Percentiles rank a stretch among this genome's conserved stretches.
phyloP scores from a whole-genome alignment of 306 rosid genomes.

The Trifolium pratense region DNA sequence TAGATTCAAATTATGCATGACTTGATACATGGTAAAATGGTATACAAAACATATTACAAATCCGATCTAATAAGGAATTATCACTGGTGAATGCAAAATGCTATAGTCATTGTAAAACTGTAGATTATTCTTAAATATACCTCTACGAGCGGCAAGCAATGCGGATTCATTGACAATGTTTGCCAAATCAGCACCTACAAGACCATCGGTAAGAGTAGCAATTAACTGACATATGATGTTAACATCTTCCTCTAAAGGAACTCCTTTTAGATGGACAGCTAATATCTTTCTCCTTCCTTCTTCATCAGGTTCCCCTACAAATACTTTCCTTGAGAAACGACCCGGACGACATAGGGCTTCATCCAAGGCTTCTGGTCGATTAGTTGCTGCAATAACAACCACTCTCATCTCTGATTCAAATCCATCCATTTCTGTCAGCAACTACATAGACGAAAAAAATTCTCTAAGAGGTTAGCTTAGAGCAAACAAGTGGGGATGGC shows the following conservation, averaged over 20 bases:
- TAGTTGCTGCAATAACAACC: conserved; percentile 93
- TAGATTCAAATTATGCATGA: background rate
- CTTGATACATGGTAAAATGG: too few species aligned
- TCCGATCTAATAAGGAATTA: background rate
- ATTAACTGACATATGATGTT: conserved; percentile 71
- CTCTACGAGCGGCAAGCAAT: conserved; percentile 94
- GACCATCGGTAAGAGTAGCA: conserved; percentile 85
- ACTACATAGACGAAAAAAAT: conserved; percentile 49
- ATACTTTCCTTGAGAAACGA: conserved; percentile 92
- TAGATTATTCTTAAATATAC: conserved; percentile 51
- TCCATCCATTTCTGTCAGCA: conserved; percentile 99
- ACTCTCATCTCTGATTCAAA: conserved; percentile 90
- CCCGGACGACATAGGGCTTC: conserved; percentile 98
- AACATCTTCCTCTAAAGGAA: conserved; percentile 81
- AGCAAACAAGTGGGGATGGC: too few species aligned
- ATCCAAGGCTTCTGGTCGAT: conserved; percentile 90
- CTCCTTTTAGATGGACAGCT: conserved; percentile 91
- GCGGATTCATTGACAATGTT: conserved; percentile 91
- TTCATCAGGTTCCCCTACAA: conserved; percentile 91
- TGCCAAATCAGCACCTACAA: conserved; percentile 96
- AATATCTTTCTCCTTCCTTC: conserved; percentile 92
- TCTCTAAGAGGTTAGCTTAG: conserved; percentile 26
- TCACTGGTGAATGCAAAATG: background rate
- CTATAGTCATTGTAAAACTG: conserved; percentile 10
- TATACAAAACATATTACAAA: background rate